phyloP scores from a whole-genome alignment of 1,284 basidiomycete genomes.

The Boletus albobrunnescens region DNA sequence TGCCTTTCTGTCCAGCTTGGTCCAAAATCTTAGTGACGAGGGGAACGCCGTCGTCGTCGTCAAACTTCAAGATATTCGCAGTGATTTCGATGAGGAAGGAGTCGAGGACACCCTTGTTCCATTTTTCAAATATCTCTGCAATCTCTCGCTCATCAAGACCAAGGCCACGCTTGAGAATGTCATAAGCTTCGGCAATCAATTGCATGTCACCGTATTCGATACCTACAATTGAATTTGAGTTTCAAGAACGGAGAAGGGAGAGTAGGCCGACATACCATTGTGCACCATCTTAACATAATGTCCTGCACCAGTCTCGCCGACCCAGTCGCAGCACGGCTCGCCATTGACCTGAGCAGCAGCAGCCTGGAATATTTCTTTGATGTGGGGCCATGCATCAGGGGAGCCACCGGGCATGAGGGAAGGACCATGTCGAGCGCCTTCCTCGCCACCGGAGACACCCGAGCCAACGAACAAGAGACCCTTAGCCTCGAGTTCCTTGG shows the following conservation, averaged over 20 bases:
- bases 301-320: conserved; percentile 90
- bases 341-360: conserved; percentile 93
- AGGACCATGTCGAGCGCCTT: conserved; percentile 96
- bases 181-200: conserved; percentile 96
- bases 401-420: conserved; percentile 99
- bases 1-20: conserved; percentile 97
- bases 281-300: conserved; percentile 99
- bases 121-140: conserved; percentile 82
- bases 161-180: conserved; percentile 97
- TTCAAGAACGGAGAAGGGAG: conserved; percentile 11
- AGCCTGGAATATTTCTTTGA: conserved; percentile 99
- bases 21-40: conserved; percentile 95
- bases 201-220: conserved; percentile 99
- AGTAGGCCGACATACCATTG: conserved; percentile 62
- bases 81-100: conserved; percentile 99
- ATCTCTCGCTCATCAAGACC: conserved; percentile 83
- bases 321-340: conserved; percentile 99
- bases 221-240: conserved; percentile 44
- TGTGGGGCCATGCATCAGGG: conserved; percentile 88
- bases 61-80: conserved; percentile 91
- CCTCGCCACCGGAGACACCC: conserved; percentile 99
- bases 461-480: conserved; percentile 97
- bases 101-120: conserved; percentile 99
- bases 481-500: conserved; percentile 89
- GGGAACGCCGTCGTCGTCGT: conserved; percentile 91